A percentile compares a stretch with the other conserved stretches of the same genome.
Evolutionary conservation across 2,329 filamentous ascomycete species (phyloP).

Genomic region (Fusarium tjaetaba): DNA sequence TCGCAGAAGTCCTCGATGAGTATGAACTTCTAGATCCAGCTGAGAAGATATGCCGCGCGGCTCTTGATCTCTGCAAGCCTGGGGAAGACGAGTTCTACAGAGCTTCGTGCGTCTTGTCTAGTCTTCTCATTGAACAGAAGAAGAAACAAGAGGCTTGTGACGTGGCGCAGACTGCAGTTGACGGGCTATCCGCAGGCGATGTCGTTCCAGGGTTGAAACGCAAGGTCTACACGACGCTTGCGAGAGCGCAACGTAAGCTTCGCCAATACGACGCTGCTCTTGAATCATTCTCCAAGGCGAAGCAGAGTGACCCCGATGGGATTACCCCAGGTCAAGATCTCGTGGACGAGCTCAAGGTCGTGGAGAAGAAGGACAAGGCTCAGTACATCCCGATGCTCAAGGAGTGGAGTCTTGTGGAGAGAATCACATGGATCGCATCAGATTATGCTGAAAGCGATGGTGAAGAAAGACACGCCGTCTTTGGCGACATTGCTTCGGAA

Average conservation of each 20-base stretch:
- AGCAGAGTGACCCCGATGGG: background rate
- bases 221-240: background rate
- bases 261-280: background rate
- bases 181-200: accelerated
- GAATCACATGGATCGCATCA: conserved; percentile 42
- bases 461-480: background rate
- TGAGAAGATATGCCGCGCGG: background rate
- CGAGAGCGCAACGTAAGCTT: background rate
- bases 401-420: conserved; percentile 40
- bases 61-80: background rate
- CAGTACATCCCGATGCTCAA: conserved; percentile 29
- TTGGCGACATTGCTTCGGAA: conserved; percentile 30
- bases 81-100: background rate
- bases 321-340: background rate
- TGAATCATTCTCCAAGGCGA: background rate
- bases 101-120: background rate
- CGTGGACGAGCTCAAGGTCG: background rate
- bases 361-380: background rate
- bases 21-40: background rate
- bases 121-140: background rate
- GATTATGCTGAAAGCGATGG: conserved; percentile 16
- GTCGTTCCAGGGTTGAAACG: background rate
- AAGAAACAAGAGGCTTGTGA: background rate
- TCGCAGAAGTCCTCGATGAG: background rate
- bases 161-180: background rate